Evolutionary conservation across 129 eudicot genomes (phyloP).

Genomic region (Chrysanthemum seticuspe): DNA sequence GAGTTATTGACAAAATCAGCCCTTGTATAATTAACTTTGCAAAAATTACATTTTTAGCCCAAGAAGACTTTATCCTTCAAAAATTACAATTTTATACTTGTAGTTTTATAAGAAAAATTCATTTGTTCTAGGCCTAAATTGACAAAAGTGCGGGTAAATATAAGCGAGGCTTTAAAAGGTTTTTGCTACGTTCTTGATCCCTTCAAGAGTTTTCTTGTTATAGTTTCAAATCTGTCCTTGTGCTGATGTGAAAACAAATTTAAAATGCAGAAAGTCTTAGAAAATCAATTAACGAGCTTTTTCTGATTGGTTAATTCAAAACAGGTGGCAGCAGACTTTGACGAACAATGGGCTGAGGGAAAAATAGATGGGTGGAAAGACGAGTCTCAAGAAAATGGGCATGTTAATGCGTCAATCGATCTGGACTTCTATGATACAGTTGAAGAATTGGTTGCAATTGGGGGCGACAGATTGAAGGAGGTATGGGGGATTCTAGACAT

Average conservation of each 20-base stretch:
- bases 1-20: too few species aligned
- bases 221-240: background rate
- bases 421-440: slow-evolving; percentile 77
- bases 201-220: slow-evolving; percentile 5
- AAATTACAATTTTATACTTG: too few species aligned
- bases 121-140: too few species aligned
- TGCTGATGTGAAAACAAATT: background rate
- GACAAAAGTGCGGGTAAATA: too few species aligned
- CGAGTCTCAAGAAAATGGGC: slow-evolving; percentile 65
- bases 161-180: too few species aligned
- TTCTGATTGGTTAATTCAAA: slow-evolving; percentile 19
- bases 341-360: slow-evolving; percentile 81
- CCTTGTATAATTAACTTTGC: too few species aligned
- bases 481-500: slow-evolving; percentile 33
- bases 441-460: slow-evolving; percentile 85
- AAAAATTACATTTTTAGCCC: too few species aligned
- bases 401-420: slow-evolving; percentile 56
- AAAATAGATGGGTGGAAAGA: slow-evolving; percentile 72
- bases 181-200: too few species aligned
- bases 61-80: too few species aligned
- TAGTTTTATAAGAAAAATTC: too few species aligned
- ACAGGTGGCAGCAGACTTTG: slow-evolving; percentile 84
- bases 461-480: slow-evolving; percentile 90
- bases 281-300: background rate
- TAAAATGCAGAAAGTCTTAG: background rate